phyloP scores from a whole-genome alignment of 2,329 filamentous ascomycete genomes.

The Cladosporium velox region DNA sequence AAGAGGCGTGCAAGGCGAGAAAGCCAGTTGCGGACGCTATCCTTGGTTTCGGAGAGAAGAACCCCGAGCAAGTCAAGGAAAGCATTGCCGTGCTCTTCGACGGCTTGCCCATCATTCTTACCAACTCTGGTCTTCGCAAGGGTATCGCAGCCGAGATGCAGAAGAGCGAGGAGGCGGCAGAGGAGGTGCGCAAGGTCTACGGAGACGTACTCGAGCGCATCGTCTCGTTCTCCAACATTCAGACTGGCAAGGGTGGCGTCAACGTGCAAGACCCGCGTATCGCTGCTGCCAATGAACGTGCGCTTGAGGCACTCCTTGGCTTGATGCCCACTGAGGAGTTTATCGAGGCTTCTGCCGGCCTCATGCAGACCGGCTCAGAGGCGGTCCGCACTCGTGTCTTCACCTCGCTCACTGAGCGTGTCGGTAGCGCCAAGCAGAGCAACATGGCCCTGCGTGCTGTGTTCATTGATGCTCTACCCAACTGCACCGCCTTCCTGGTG shows the following conservation, averaged over 20 bases:
- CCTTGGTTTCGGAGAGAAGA: constrained; percentile 61
- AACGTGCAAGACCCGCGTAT: constrained; percentile 33
- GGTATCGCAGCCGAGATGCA: constrained; percentile 32
- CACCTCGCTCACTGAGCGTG: constrained; percentile 75
- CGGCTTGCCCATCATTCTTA: constrained; percentile 42
- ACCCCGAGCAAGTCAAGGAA: constrained; percentile 35
- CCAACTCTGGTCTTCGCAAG: constrained; percentile 28
- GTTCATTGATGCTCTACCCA: constrained; percentile 40
- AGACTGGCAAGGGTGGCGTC: constrained; percentile 27
- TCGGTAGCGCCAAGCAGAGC: constrained; percentile 70
- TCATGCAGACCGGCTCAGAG: constrained; percentile 75
- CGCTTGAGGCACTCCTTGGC: constrained; percentile 77
- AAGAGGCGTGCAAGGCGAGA: constrained; percentile 74
- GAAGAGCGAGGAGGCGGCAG: constrained; percentile 26
- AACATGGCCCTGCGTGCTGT: constrained; percentile 76
- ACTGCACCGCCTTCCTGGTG: constrained; percentile 68
- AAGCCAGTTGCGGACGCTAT: constrained; percentile 72
- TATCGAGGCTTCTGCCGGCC: constrained; percentile 79
- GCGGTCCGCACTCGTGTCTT: constrained; percentile 75
- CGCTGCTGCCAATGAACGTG: constrained; percentile 58
- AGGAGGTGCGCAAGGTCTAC: constrained; percentile 33
- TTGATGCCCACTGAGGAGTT: constrained; percentile 86
- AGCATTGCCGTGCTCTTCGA: constrained; percentile 43
- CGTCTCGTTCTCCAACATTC: constrained; percentile 36
- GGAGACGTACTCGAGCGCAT: constrained; percentile 34